A percentile compares a stretch with the other conserved stretches of the same genome.
These are phyloP conservation scores for Letharia lupina DNA, from an alignment of 495 filamentous ascomycete species.

Conservation along the genomic window DNA sequence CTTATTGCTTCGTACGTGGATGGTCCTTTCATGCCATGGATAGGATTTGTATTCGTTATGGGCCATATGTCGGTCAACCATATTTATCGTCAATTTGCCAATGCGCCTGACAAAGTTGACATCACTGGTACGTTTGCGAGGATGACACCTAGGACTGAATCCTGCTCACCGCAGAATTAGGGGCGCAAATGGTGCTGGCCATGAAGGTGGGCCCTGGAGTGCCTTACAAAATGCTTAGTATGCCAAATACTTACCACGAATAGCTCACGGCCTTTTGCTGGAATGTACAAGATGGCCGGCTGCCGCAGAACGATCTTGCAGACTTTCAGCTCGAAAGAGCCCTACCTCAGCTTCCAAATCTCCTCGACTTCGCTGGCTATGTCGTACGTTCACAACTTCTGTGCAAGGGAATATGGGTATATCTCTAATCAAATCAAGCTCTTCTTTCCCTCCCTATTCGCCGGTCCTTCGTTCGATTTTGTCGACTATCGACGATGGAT, in stretches of 20 bases:
- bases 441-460: constrained; percentile 87
- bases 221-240: neutral
- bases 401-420: neutral
- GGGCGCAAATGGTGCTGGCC: constrained; percentile 91
- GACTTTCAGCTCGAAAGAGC: constrained; percentile 80
- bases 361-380: constrained; percentile 80
- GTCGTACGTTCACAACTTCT: constrained; percentile 39
- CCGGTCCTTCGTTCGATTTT: constrained; percentile 87
- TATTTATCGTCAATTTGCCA: constrained; percentile 64
- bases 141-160: neutral
- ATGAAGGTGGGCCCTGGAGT: constrained; percentile 58
- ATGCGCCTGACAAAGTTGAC: constrained; percentile 60
- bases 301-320: constrained; percentile 68
- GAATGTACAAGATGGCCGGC: constrained; percentile 86
- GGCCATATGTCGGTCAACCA: constrained; percentile 89
- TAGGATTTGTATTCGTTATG: constrained; percentile 91
- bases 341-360: constrained; percentile 58
- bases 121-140: constrained; percentile 55
- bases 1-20: constrained; percentile 73
- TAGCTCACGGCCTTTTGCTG: constrained; percentile 88
- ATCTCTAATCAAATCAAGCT: constrained; percentile 34
- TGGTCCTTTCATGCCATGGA: constrained; percentile 97
- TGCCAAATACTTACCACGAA: neutral
- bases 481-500: constrained; percentile 88
- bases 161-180: constrained; percentile 14